Percentiles rank a stretch among this genome's conserved stretches.
phyloP scores from a whole-genome alignment of 164 flowering plant species.

The Nymphaea colorata region DNA sequence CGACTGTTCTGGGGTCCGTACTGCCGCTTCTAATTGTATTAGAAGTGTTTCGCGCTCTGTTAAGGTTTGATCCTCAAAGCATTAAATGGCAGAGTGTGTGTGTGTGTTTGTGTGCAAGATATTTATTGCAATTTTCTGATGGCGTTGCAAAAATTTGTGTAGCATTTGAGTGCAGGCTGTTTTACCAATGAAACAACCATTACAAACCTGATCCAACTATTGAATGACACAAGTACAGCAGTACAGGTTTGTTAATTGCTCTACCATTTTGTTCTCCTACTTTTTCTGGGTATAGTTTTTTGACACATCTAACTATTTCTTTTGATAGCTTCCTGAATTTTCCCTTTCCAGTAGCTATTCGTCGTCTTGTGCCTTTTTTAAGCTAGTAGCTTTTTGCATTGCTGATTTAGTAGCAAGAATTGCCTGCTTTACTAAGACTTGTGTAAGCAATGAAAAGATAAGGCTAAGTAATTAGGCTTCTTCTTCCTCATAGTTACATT shows the following conservation, averaged over 20 bases:
- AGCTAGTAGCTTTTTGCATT: no score
- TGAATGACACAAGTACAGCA: conserved; percentile 39
- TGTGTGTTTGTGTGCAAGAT: neutral
- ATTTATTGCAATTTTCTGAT: no score
- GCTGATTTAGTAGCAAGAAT: no score
- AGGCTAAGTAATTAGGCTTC: no score
- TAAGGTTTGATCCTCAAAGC: conserved; percentile 18
- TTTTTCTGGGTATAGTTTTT: neutral
- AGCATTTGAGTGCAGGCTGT: conserved; percentile 85
- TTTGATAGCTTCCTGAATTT: no score
- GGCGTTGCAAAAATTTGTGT: conserved; percentile 12
- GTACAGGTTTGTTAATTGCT: conserved; percentile 53
- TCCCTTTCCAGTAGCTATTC: no score
- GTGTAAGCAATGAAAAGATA: no score
- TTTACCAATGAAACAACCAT: conserved; percentile 50
- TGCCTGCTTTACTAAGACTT: no score
- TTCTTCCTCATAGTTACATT: no score
- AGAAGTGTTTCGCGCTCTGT: conserved; percentile 77
- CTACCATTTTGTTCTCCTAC: neutral
- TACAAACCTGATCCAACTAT: conserved; percentile 53
- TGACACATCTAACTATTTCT: no score
- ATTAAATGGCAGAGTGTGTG: neutral
- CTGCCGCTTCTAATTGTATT: conserved; percentile 80
- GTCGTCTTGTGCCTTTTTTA: no score
- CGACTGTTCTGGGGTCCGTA: conserved; percentile 59